Evolutionary conservation across 768 basidiomycete species (phyloP), one percentile per base, ranked within the genome.

Genomic region (Mycena maculata): DNA sequence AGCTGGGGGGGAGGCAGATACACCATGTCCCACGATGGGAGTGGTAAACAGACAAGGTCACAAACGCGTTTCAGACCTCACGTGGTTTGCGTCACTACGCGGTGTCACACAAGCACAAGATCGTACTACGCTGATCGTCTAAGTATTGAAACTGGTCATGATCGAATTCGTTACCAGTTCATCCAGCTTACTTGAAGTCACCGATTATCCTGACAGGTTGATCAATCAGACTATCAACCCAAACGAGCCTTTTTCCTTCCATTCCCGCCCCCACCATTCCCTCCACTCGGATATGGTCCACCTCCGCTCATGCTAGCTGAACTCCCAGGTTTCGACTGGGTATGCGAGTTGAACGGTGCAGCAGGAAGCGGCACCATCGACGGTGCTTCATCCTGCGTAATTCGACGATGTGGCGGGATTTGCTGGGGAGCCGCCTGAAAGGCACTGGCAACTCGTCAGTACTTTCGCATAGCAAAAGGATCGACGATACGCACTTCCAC

Each of bases 361-460:
- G 85, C 78, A 22, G 88, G 87, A 22, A 87, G 76, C 27, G 90
- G 90, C 80, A 94, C 88, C 92, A 94, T 93, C 0, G 91, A 92
- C 0, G 93, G 92, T 8, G 92, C 93, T 41, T 98, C 96, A 75
- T 98, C 97, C 73, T 95, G 92, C 2, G 95, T 93, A 56, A 98
- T 96, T 44, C 95, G 88, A 31, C 96, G 84, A 42, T 90, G 90
- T 0, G 96, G 96, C 36, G 96, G 96, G 15, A 90, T 84, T 69
- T 94, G 91, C 56, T 87, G 84, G 1, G 86, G 82, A 22, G 91
- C 84, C 4, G 85, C 82, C 42, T 90, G 85, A 77, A 97, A 96
- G 0, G 92, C 94, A 73, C 93, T 96, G 67, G 13, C 33, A 47
- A 36, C 41, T 20, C 8, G 44, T 49, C n/a, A 60, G 44, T 33